phyloP scores from a whole-genome alignment of 2,329 filamentous ascomycete species.

The Fusarium bactridioides region DNA sequence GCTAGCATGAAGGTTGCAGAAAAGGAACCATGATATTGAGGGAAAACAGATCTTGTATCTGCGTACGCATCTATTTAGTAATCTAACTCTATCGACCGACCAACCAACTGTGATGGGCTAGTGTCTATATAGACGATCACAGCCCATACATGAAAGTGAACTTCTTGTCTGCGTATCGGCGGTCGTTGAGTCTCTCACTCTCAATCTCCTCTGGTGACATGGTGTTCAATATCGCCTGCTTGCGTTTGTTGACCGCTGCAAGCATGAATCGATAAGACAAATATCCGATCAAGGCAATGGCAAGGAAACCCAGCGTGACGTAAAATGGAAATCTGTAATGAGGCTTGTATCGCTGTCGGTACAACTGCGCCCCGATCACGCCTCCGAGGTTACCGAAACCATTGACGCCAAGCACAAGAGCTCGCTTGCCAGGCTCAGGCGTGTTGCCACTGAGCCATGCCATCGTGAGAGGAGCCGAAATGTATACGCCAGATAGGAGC shows the following conservation, averaged over 20 bases:
- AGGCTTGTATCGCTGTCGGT: conserved; percentile 35
- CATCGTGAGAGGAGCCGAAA: conserved; percentile 40
- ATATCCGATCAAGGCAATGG: conserved; percentile 35
- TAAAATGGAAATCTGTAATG: conserved; percentile 40
- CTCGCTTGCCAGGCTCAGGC: conserved; percentile 41
- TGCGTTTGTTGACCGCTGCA: conserved; percentile 31
- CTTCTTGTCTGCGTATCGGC: conserved; percentile 41
- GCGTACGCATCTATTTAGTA: conserved; percentile 12
- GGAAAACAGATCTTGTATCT: not conserved
- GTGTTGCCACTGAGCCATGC: conserved; percentile 43
- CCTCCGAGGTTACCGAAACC: conserved; percentile 41
- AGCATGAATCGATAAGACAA: conserved; percentile 35
- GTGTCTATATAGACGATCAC: conserved; percentile 4
- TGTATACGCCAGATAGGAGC: conserved; percentile 39
- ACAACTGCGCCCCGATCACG: conserved; percentile 39
- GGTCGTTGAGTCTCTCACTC: conserved; percentile 37
- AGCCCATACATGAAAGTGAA: conserved; percentile 41
- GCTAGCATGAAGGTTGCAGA: conserved; percentile 42
- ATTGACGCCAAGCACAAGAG: conserved; percentile 42
- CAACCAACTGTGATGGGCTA: not conserved
- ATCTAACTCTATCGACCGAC: conserved; percentile 2
- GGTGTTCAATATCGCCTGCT: conserved; percentile 15
- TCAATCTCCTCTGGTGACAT: conserved; percentile 39
- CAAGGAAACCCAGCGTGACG: conserved; percentile 36
- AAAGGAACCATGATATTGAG: conserved; percentile 28